Evolutionary conservation across 163 green algal genomes (phyloP).

Genomic region (Coccomyxa subellipsoidea): DNA sequence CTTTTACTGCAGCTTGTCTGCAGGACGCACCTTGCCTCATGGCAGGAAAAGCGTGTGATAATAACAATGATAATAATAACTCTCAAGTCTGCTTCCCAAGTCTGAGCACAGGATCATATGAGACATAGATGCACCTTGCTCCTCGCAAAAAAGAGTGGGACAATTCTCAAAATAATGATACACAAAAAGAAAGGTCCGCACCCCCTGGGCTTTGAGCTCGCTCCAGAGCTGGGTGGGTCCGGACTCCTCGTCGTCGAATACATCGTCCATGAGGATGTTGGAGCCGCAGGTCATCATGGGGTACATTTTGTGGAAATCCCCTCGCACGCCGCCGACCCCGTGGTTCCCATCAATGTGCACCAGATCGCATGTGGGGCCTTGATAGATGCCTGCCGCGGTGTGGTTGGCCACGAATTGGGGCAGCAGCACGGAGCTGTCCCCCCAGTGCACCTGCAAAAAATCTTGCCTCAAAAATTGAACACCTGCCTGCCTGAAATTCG

Average conservation of each 20-base stretch:
- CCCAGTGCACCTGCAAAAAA: constrained; percentile 1
- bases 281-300: constrained; percentile 6
- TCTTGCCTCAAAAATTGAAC: not conserved
- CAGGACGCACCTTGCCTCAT: too few species aligned
- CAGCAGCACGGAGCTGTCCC: constrained; percentile 2
- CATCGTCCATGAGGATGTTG: not conserved
- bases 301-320: not conserved
- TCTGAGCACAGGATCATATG: too few species aligned
- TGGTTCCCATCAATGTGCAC: constrained; percentile 7
- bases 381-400: not conserved
- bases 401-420: not conserved
- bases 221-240: not conserved
- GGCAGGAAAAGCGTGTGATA: too few species aligned
- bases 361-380: constrained; percentile 3
- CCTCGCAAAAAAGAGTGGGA: too few species aligned
- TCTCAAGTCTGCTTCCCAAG: too few species aligned
- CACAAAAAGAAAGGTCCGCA: not conserved
- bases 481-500: too few species aligned
- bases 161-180: too few species aligned
- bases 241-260: not conserved
- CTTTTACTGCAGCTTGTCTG: too few species aligned
- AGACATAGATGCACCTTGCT: too few species aligned
- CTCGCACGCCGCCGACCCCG: not conserved
- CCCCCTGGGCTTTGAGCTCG: not conserved
- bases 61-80: too few species aligned